Evolutionary conservation across 768 basidiomycete genomes (phyloP), one percentile per base, ranked within the genome.

Genomic region (Gelatoporia subvermispora): DNA sequence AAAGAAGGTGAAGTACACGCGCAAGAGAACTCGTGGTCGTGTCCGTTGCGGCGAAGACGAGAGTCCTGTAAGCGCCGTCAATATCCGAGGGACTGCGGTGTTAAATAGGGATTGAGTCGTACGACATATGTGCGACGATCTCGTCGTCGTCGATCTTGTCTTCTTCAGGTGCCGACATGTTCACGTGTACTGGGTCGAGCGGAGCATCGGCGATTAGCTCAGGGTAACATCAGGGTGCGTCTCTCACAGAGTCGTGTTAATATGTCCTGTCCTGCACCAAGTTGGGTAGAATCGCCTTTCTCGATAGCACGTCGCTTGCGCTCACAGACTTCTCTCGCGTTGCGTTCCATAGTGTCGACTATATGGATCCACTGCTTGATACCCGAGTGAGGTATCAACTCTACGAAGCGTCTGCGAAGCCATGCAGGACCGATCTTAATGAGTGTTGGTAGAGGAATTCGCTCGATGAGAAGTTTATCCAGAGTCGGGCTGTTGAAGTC

Each of bases 201-300:
- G 10, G 34, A 24, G 17, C 3, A 42, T 9, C 8, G 39, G 15
- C 7, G 22, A 5, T 16, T 20, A 31, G 15, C 17, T 20, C 39
- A 35, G 8, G 17, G 9, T 23, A 21, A 25, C 21, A 28, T 13
- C 15, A 25, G 22, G 23, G 1, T 3, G n/a, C 9, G 20, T 3
- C 10, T 56, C 72, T 43, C 51, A 77, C 75, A 60, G 15, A 78
- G 55, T 35, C 76, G 65, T 44, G 69, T 75, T 45, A 77, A 66
- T 21, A 79, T 68, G 54, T 77, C 76, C 34, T 72, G 70, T 10
- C 69, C 69, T 41, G 60, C 60, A 1, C 49, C 53, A 9, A 54
- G 37, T 22, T 48, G 41, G 4, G 53, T 62, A 34, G 65, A 61
- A 25, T 71, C 70, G 7, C 67, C 68, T 20, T 55, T 53, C 16